Evolutionary conservation across 305 asterid species (phyloP).

Genomic region (Striga hermonthica): DNA sequence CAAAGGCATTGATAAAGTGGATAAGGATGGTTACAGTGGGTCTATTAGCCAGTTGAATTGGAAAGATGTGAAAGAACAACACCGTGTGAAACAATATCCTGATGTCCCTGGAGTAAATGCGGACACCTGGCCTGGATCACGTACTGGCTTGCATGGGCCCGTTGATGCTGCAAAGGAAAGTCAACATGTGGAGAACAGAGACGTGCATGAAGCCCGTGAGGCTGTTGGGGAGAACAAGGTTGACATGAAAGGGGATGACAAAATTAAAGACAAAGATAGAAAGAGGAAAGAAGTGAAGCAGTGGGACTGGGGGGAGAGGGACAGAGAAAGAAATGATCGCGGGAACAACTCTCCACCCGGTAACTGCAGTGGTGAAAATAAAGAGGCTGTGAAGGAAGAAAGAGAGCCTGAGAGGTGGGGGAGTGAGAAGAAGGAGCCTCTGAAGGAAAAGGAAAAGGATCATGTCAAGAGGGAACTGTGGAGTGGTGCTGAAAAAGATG

Average conservation of each 20-base stretch:
- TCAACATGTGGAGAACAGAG: conserved; percentile 48
- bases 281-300: conserved; percentile 87
- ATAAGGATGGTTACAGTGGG: conserved; percentile 60
- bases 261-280: conserved; percentile 76
- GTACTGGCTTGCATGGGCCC: conserved; percentile 48
- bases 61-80: conserved; percentile 73
- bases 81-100: conserved; percentile 53
- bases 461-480: conserved; percentile 65
- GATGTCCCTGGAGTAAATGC: conserved; percentile 58
- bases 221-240: conserved; percentile 80
- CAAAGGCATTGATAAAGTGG: conserved; percentile 51
- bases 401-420: conserved; percentile 84
- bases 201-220: conserved; percentile 64
- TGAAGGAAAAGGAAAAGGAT: conserved; percentile 72
- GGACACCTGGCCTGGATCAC: conserved; percentile 58
- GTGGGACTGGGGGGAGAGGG: conserved; percentile 88
- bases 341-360: conserved; percentile 52
- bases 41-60: conserved; percentile 50
- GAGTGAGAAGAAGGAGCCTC: conserved; percentile 65
- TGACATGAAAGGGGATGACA: conserved; percentile 79
- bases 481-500: conserved; percentile 67
- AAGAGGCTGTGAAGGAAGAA: conserved; percentile 66
- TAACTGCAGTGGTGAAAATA: conserved; percentile 58
- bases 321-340: conserved; percentile 76
- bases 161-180: conserved; percentile 61